Evolutionary conservation across 768 basidiomycete species (phyloP).

Genomic region (Boletus vinaceobasis): DNA sequence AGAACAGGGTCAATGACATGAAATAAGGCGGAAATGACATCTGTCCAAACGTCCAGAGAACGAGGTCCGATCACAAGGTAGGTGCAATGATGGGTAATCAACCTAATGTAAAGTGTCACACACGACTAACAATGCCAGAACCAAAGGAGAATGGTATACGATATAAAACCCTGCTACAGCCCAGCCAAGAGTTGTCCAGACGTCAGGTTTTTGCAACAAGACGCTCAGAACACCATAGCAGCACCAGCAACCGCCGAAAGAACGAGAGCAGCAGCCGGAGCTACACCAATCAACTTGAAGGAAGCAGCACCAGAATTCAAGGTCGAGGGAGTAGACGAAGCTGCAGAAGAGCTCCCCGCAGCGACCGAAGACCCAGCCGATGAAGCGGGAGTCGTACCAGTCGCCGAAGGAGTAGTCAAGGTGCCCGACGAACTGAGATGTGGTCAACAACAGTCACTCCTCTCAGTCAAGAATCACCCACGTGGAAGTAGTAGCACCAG

Average conservation of each 20-base stretch:
- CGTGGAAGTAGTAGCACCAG: constrained; percentile 1
- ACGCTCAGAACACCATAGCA: constrained; percentile 41
- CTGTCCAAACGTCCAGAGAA: constrained; percentile 20
- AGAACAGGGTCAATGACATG: background rate
- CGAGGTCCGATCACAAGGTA: constrained; percentile 18
- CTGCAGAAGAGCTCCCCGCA: constrained; percentile 1
- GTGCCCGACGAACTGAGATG: background rate
- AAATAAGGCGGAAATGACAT: constrained; percentile 5
- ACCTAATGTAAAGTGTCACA: constrained; percentile 15
- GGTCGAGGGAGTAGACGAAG: constrained; percentile 22
- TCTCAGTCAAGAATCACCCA: background rate
- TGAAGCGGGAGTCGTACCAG: constrained; percentile 10
- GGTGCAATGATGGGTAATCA: constrained; percentile 8
- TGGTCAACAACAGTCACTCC: background rate
- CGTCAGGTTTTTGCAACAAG: constrained; percentile 4
- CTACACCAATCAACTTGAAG: constrained; percentile 32
- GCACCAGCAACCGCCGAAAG: constrained; percentile 50
- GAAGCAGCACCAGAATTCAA: constrained; percentile 30
- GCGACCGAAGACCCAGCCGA: background rate
- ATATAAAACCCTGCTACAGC: background rate
- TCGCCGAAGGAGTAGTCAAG: constrained; percentile 1
- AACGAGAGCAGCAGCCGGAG: constrained; percentile 34
- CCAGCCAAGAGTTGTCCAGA: background rate
- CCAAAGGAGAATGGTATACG: constrained; percentile 17
- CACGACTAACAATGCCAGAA: constrained; percentile 2